These are phyloP conservation scores for Colletotrichum godetiae DNA, from an alignment of 2,329 filamentous ascomycete genomes.

Conservation along the genomic window DNA sequence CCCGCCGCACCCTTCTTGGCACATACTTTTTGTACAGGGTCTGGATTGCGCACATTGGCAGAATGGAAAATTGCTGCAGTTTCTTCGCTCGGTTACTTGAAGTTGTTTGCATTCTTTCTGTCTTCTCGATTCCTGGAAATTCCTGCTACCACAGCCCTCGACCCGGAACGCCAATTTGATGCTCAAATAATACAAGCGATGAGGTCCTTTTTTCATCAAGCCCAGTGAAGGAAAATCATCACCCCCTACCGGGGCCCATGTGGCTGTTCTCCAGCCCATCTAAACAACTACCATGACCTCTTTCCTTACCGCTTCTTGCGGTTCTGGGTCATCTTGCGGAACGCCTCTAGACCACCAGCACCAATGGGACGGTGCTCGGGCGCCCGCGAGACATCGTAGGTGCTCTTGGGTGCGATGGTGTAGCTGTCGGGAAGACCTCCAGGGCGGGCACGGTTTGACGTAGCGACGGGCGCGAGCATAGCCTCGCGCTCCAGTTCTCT, in stretches of 20 bases:
- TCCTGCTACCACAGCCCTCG: neutral
- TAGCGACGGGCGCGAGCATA: constrained; percentile 65
- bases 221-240: neutral
- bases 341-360: constrained; percentile 72
- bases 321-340: constrained; percentile 74
- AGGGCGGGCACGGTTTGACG: constrained; percentile 68
- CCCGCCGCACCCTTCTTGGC: too few relatives aligned
- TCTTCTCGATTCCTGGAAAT: neutral
- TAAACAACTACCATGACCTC: neutral
- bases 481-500: constrained; percentile 67
- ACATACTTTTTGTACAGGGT: too few relatives aligned
- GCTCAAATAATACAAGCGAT: constrained; percentile 23
- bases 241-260: too few relatives aligned
- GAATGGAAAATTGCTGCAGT: too few relatives aligned
- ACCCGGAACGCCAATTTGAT: constrained; percentile 27
- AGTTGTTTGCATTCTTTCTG: neutral
- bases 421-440: constrained; percentile 66
- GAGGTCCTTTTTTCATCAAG: neutral
- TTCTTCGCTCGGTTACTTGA: neutral
- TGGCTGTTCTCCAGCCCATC: neutral
- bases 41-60: too few relatives aligned
- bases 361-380: constrained; percentile 70
- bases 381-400: constrained; percentile 64
- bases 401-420: constrained; percentile 71
- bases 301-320: constrained; percentile 60